Percentiles rank a stretch among this genome's conserved stretches.
Conservation (phyloP, 2,329 filamentous ascomycete genomes). For the Didymella pomorum region DNA sequence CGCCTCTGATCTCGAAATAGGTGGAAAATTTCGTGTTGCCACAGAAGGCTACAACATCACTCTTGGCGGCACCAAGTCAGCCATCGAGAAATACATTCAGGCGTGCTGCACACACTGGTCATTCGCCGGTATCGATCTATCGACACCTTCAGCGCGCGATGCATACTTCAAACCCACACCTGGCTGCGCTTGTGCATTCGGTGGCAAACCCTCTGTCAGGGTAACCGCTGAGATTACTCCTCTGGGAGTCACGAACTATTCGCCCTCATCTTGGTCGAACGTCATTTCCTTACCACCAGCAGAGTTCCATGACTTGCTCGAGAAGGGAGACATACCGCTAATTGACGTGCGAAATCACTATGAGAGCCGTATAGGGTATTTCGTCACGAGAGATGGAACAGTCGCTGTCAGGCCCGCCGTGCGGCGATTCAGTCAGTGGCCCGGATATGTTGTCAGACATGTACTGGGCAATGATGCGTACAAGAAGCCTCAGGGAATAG, state of each 20-base stretch:
- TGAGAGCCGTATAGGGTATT: slow-evolving; percentile 38
- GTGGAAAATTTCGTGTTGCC: slow-evolving; percentile 34
- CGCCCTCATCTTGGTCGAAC: slow-evolving; percentile 29
- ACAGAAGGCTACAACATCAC: slow-evolving; percentile 39
- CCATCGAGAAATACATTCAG: slow-evolving; percentile 25
- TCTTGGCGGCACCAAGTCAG: slow-evolving; percentile 25
- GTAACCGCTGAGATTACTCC: slow-evolving; percentile 37
- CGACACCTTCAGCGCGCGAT: slow-evolving; percentile 11
- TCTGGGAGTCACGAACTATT: slow-evolving; percentile 34
- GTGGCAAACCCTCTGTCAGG: slow-evolving; percentile 20
- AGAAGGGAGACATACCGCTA: slow-evolving; percentile 25
- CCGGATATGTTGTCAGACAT: slow-evolving; percentile 31
- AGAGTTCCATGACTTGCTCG: slow-evolving; percentile 30
- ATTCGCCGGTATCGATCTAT: slow-evolving; percentile 28
- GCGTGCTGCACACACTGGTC: slow-evolving; percentile 33
- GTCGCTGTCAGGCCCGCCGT: slow-evolving; percentile 29
- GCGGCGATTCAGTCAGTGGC: slow-evolving; percentile 38
- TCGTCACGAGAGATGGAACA: slow-evolving; percentile 27
- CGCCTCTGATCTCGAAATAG: slow-evolving; percentile 17
- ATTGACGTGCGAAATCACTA: slow-evolving; percentile 40
- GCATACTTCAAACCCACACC: slow-evolving; percentile 34
- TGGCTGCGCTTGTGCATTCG: slow-evolving; percentile 35
- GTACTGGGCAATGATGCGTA: slow-evolving; percentile 23
- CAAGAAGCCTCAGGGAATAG: slow-evolving; percentile 24
- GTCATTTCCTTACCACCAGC: slow-evolving; percentile 28